phyloP scores from a whole-genome alignment of 2,329 filamentous ascomycete species.

The Alternaria panax region DNA sequence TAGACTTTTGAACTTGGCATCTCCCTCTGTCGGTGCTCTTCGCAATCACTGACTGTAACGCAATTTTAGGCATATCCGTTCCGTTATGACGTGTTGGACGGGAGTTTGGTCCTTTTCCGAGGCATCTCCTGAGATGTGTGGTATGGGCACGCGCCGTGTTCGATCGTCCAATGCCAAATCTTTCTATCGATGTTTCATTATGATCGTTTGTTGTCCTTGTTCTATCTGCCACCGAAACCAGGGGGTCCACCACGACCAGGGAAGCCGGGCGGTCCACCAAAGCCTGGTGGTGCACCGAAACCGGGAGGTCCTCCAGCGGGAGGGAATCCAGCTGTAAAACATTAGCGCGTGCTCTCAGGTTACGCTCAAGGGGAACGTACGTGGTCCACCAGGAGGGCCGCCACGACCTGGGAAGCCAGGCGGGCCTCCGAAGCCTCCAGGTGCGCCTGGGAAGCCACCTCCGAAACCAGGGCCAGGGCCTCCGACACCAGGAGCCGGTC shows the following conservation, averaged over 20 bases:
- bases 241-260: slow-evolving; percentile 39
- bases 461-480: slow-evolving; percentile 72
- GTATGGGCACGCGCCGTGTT: slow-evolving; percentile 3
- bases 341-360: slow-evolving; percentile 27
- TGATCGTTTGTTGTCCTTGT: background rate
- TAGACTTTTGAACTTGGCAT: slow-evolving; percentile 14
- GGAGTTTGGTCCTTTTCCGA: slow-evolving; percentile 6
- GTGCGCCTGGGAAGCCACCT: slow-evolving; percentile 51
- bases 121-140: slow-evolving; percentile 3
- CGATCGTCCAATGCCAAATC: slow-evolving; percentile 6
- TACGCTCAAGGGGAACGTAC: slow-evolving; percentile 29
- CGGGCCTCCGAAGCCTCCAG: slow-evolving; percentile 48
- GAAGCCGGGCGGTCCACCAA: slow-evolving; percentile 32
- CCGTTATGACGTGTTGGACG: slow-evolving; percentile 1
- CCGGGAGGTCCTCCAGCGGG: slow-evolving; percentile 60
- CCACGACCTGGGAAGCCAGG: slow-evolving; percentile 43
- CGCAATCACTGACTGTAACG: slow-evolving; percentile 1
- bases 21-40: slow-evolving; percentile 1
- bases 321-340: slow-evolving; percentile 50
- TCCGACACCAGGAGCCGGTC: slow-evolving; percentile 87
- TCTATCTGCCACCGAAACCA: slow-evolving; percentile 38
- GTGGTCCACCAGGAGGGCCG: slow-evolving; percentile 50
- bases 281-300: slow-evolving; percentile 43
- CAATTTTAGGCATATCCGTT: background rate
- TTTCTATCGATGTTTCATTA: slow-evolving; percentile 2